Conservation (phyloP, 2,329 filamentous ascomycete species). For the Aschersonia sp. region DNA sequence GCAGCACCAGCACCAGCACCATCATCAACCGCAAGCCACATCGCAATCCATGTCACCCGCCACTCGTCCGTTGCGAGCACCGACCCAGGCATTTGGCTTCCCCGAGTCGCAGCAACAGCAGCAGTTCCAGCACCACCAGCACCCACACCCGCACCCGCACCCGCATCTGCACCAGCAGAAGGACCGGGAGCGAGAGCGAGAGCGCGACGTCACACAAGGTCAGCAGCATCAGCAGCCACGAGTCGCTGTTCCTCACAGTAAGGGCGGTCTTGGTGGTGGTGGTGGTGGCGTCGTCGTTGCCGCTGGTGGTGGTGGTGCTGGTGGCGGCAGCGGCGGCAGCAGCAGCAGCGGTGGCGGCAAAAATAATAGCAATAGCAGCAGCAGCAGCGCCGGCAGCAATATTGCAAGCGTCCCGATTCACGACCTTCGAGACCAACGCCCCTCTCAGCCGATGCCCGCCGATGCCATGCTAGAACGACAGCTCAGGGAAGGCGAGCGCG, state of each 20-base stretch:
- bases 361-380: conserved; percentile 3
- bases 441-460: conserved; percentile 2
- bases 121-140: not conserved
- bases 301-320: too few species aligned
- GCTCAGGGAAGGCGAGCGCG: conserved; percentile 8
- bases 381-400: conserved; percentile 8
- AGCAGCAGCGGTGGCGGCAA: conserved; percentile 4
- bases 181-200: not conserved
- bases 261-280: not conserved
- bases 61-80: conserved; percentile 27
- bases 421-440: conserved; percentile 5
- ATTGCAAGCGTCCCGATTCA: conserved; percentile 1
- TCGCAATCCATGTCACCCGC: conserved; percentile 32
- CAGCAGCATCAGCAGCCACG: conserved; percentile 14
- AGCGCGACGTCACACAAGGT: not conserved
- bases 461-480: conserved; percentile 6
- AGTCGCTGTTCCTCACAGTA: not conserved
- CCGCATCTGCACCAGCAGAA: not conserved
- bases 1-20: conserved; percentile 12
- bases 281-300: conserved; percentile 1
- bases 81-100: conserved; percentile 26
- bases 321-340: not conserved
- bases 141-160: too few species aligned
- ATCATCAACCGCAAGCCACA: conserved; percentile 7
- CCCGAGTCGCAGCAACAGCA: conserved; percentile 16